Evolutionary conservation across 306 rosid genomes (phyloP).

Genomic region (Cucurbita moschata): DNA sequence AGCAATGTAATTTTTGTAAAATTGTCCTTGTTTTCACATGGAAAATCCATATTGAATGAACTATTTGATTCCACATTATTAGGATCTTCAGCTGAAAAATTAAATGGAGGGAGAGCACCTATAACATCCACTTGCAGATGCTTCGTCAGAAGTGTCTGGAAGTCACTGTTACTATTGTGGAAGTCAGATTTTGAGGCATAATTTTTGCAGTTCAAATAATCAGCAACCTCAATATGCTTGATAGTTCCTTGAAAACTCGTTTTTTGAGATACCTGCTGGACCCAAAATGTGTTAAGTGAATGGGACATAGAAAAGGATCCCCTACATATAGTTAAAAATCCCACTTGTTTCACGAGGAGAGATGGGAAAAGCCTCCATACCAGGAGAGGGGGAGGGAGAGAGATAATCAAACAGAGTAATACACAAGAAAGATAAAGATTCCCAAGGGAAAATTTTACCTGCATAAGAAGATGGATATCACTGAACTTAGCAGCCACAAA

Average conservation of each 20-base stretch:
- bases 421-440: constrained; percentile 1
- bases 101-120: constrained; percentile 46
- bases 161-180: constrained; percentile 12
- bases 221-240: constrained; percentile 44
- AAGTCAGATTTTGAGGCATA: constrained; percentile 16
- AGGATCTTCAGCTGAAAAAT: constrained; percentile 23
- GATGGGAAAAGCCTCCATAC: not conserved
- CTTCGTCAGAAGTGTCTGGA: constrained; percentile 27
- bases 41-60: constrained; percentile 27
- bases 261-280: constrained; percentile 48
- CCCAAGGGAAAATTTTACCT: constrained; percentile 38
- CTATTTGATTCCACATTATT: constrained; percentile 28
- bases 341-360: too few species aligned
- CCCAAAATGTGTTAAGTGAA: constrained; percentile 23
- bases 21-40: constrained; percentile 29
- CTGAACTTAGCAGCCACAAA: constrained; percentile 52
- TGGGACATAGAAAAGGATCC: not conserved
- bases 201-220: constrained; percentile 28
- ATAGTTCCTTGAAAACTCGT: constrained; percentile 44
- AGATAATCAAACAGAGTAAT: constrained; percentile 6
- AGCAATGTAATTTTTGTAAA: constrained; percentile 49
- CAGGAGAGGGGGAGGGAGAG: not conserved
- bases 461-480: constrained; percentile 37
- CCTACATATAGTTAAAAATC: not conserved
- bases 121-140: constrained; percentile 55